phyloP scores from a whole-genome alignment of 1,284 basidiomycete genomes.

The Athelia sp. region DNA sequence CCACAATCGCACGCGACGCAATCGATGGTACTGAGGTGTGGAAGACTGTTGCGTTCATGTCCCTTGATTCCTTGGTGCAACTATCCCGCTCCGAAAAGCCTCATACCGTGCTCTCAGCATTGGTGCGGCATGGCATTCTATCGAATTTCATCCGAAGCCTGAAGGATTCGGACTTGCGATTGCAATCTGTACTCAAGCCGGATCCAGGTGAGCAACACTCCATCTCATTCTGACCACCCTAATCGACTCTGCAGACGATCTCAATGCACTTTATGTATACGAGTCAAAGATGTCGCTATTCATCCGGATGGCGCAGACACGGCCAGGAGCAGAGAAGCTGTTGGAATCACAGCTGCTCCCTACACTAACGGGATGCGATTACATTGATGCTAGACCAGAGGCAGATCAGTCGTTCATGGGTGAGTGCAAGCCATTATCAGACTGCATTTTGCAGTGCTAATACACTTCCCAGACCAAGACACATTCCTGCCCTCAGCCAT shows the following conservation, averaged over 20 bases:
- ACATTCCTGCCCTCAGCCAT: conserved; percentile 85
- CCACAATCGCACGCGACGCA: conserved; percentile 83
- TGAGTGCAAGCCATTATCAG: too few relatives aligned
- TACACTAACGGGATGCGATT: conserved; percentile 83
- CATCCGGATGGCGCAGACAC: conserved; percentile 76
- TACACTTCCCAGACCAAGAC: conserved; percentile 58
- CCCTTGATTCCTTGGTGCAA: conserved; percentile 74
- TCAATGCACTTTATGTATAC: conserved; percentile 93
- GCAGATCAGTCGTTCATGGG: conserved; percentile 79
- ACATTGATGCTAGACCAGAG: conserved; percentile 79
- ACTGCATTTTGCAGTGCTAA: conserved; percentile 1
- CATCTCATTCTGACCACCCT: conserved; percentile 5
- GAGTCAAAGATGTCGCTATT: conserved; percentile 92
- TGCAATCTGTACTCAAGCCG: conserved; percentile 80
- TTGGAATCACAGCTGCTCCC: conserved; percentile 78
- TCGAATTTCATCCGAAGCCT: conserved; percentile 80
- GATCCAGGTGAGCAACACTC: conserved; percentile 70
- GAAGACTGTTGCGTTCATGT: conserved; percentile 91
- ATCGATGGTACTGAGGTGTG: conserved; percentile 94
- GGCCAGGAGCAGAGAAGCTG: conserved; percentile 81
- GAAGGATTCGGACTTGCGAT: conserved; percentile 77
- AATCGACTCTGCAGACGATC: conserved; percentile 52
- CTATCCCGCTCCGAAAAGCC: conserved; percentile 63
- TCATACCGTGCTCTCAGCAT: conserved; percentile 49
- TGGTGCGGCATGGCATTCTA: conserved; percentile 78